Base-by-base conservation (phyloP, 163 green algal genomes). In the Scenedesmus sp. region DNA sequence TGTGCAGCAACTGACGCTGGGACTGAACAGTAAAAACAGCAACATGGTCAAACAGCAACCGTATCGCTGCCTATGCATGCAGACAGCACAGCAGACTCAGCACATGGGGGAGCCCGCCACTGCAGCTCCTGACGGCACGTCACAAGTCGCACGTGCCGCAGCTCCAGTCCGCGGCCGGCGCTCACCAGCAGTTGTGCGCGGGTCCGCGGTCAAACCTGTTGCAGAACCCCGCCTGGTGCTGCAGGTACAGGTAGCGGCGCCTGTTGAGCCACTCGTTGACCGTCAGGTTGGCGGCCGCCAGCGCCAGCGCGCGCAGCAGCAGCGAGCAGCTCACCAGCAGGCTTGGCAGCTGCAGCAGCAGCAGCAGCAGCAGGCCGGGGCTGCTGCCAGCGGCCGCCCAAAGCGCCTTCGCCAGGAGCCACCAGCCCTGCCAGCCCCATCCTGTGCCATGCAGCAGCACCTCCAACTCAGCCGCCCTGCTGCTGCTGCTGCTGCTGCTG, bases 231-330 rank as follows among this genome's bases (percentile, higher is more conserved):
- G 33, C 90, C n/a, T 40, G 43, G 76, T 94, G 59, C 24, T 94
- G 86, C 37, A 97, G 88, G 92, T 97, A 96, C 40, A 81, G 61
- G 65, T 97, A 97, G 10, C 92, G 90, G 9, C 89, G 26, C 1
- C 94, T 86, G 88, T 96, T 94, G 46, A 97, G 85, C 73, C 96
- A 88, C 93, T 98, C 97, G 65, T 97, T 97, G 76, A 94, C 94
- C 24, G 97, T 98, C 26, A 98, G 92, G 92, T 97, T 97, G 56
- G 89, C 94, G n/a, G 94, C 89, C 7, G 93, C 83, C 30, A 80
- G 22, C 2, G 35, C 33, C 81, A 92, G 81, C 33, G 81, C 61
- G 33, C 65, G 49, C 0, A 79, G 18, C 35, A 90, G 85, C 72
- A 90, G 49, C 2, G 72, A 90, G 16, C 44, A 53, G 20, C n/a